These are phyloP conservation scores for Colletotrichum sp. DNA, from an alignment of 2,329 filamentous ascomycete genomes.

Conservation along the genomic window DNA sequence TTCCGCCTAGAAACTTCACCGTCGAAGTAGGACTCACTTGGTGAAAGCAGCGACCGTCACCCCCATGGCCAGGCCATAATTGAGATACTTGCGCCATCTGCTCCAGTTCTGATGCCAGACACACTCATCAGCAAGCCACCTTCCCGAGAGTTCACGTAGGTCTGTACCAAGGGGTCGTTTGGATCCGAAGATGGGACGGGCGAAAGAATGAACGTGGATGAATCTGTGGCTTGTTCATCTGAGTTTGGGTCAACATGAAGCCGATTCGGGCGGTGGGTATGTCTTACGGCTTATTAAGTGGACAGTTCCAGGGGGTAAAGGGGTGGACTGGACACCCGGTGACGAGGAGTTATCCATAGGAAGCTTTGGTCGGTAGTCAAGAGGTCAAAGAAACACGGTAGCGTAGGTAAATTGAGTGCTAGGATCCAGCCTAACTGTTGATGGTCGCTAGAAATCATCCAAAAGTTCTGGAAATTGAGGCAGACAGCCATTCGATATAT, in stretches of 20 bases:
- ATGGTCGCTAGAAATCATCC: not conserved
- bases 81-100: constrained; percentile 32
- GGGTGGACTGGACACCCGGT: not conserved
- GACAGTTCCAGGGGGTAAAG: constrained; percentile 13
- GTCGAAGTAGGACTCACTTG: constrained; percentile 8
- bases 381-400: not conserved
- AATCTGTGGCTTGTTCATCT: not conserved
- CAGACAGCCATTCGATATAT: not conserved
- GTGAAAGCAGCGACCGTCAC: constrained; percentile 33
- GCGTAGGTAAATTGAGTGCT: not conserved
- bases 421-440: not conserved
- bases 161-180: constrained; percentile 35
- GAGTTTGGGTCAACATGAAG: not conserved
- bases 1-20: too few relatives aligned
- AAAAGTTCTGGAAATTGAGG: not conserved
- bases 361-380: not conserved
- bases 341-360: not conserved
- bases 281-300: not conserved
- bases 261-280: not conserved
- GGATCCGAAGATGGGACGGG: constrained; percentile 26
- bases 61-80: constrained; percentile 30
- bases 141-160: not conserved
- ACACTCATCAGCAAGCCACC: not conserved
- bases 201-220: constrained; percentile 2
- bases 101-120: constrained; percentile 32